Conservation (phyloP, 352 stramenopile species). For the Pythium diclinum region DNA sequence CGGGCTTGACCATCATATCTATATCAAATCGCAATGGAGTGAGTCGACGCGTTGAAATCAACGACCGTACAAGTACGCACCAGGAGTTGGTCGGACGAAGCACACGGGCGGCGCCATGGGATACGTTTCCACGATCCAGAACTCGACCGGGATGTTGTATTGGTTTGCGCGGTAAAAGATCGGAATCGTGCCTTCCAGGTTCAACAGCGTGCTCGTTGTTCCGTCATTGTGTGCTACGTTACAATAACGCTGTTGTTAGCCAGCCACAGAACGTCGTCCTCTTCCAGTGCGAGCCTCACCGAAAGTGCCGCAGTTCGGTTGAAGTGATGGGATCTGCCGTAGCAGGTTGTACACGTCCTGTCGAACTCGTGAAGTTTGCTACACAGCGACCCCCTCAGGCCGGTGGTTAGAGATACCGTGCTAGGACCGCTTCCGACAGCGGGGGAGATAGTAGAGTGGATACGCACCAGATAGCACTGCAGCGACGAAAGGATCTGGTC, state of each 20-base stretch:
- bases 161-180: conserved; percentile 89
- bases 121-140: conserved; percentile 87
- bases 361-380: conserved; percentile 84
- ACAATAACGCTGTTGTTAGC: background rate
- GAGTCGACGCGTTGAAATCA: background rate
- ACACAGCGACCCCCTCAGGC: background rate
- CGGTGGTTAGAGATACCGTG: background rate
- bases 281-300: conserved; percentile 29
- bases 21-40: background rate
- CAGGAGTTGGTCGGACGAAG: conserved; percentile 81
- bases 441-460: background rate
- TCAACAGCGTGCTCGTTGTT: conserved; percentile 79
- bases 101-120: conserved; percentile 76
- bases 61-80: conserved; percentile 21
- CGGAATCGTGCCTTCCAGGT: conserved; percentile 86
- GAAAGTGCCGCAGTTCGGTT: conserved; percentile 84
- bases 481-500: conserved; percentile 86
- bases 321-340: conserved; percentile 81
- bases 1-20: conserved; percentile 87
- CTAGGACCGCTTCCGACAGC: background rate
- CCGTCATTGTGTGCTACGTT: conserved; percentile 79
- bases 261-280: background rate
- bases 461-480: conserved; percentile 72
- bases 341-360: conserved; percentile 84
- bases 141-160: conserved; percentile 90